phyloP scores from a whole-genome alignment of 768 basidiomycete genomes.

The Dendrothele bispora region DNA sequence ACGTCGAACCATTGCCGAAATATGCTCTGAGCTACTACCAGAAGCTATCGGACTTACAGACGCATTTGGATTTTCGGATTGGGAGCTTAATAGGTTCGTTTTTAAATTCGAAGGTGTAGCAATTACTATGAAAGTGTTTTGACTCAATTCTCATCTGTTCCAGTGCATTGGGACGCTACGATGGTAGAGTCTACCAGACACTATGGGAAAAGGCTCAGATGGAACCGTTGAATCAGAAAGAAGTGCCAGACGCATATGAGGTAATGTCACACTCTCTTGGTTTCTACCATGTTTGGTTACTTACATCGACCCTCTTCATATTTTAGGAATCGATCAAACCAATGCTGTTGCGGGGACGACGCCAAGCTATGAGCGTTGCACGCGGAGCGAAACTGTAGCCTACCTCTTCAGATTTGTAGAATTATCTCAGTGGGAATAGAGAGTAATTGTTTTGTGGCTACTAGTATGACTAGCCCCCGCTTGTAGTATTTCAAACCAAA shows the following conservation, averaged over 20 bases:
- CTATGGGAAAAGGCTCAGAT: constrained; percentile 56
- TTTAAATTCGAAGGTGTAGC: background rate
- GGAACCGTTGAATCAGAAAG: constrained; percentile 58
- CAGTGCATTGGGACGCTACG: constrained; percentile 61
- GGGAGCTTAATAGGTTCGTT: constrained; percentile 65
- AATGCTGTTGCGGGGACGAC: constrained; percentile 49
- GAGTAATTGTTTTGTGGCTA: too few species aligned
- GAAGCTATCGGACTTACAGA: constrained; percentile 69
- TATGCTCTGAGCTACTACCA: constrained; percentile 55
- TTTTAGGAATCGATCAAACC: constrained; percentile 47
- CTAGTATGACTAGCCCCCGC: too few species aligned
- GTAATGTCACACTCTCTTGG: constrained; percentile 27
- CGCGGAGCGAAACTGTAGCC: constrained; percentile 37
- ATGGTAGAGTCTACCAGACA: constrained; percentile 66
- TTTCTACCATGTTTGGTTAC: background rate
- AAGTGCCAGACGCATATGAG: constrained; percentile 53
- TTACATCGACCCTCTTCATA: too few species aligned
- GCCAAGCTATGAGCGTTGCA: too few species aligned
- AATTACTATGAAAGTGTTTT: background rate
- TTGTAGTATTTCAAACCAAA: too few species aligned
- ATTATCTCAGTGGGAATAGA: too few species aligned
- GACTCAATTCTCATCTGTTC: background rate
- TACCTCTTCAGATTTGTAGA: too few species aligned
- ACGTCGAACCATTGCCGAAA: constrained; percentile 44
- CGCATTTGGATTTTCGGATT: constrained; percentile 73